These are phyloP conservation scores for Plasmodium falciparum DNA, from an alignment of 169 alveolate species.

Conservation along the genomic window DNA sequence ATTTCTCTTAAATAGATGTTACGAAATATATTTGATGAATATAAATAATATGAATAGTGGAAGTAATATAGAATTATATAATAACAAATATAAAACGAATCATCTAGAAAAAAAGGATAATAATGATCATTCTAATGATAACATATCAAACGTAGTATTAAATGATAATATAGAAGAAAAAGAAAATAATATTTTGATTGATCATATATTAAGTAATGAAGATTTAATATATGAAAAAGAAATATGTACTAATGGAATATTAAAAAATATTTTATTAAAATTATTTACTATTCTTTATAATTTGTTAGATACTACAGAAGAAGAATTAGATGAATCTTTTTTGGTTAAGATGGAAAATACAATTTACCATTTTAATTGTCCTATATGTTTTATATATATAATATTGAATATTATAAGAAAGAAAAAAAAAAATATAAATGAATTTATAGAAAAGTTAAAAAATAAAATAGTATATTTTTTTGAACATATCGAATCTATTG, in stretches of 20 bases:
- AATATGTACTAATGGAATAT: slow-evolving; percentile 21
- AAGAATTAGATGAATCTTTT: slow-evolving; percentile 24
- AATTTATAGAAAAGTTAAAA: slow-evolving; percentile 52
- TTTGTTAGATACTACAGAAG: slow-evolving; percentile 36
- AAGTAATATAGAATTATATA: too few species aligned
- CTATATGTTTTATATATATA: slow-evolving; percentile 49
- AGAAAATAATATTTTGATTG: neutral
- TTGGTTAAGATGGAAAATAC: slow-evolving; percentile 33
- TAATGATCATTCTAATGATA: neutral
- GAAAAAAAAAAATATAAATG: slow-evolving; percentile 47
- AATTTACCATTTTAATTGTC: slow-evolving; percentile 53
- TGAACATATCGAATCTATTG: slow-evolving; percentile 33
- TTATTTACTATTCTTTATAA: slow-evolving; percentile 51
- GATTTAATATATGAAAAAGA: slow-evolving; percentile 23
- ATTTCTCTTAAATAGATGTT: slow-evolving; percentile 57
- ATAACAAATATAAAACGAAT: neutral
- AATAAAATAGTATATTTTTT: slow-evolving; percentile 30
- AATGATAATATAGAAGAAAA: neutral
- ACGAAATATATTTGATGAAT: slow-evolving; percentile 37
- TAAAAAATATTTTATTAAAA: slow-evolving; percentile 61
- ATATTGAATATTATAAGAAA: slow-evolving; percentile 49
- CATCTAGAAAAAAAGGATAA: neutral
- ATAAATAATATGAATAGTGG: neutral
- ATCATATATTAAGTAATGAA: slow-evolving; percentile 19
- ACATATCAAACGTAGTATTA: too few species aligned